Conservation (phyloP, 768 basidiomycete species). For the Hebeloma cylindrosporum region DNA sequence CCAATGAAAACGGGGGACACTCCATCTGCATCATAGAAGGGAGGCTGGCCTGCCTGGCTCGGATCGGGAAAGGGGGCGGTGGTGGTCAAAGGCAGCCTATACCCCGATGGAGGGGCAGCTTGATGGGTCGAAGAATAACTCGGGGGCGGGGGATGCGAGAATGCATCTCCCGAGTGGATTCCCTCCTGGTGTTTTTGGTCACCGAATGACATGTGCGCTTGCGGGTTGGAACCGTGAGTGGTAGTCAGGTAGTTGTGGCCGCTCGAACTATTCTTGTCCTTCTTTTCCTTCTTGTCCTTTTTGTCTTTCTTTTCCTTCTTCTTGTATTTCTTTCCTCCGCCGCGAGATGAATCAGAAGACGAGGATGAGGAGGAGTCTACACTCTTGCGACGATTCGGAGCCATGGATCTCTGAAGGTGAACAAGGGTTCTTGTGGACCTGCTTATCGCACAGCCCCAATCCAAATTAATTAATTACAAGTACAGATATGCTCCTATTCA, state of each 20-base stretch:
- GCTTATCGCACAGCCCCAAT: no score
- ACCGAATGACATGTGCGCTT: no score
- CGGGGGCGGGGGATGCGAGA: constrained; percentile 15
- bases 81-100: constrained; percentile 55
- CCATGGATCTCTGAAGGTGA: no score
- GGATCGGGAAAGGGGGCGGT: constrained; percentile 43
- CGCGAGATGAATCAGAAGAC: constrained; percentile 22
- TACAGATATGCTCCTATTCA: no score
- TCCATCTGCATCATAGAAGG: constrained; percentile 58
- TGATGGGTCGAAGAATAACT: constrained; percentile 11
- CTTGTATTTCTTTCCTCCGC: constrained; percentile 28
- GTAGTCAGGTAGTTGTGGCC: no score
- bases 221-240: no score
- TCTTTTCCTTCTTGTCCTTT: constrained; percentile 22
- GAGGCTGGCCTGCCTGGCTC: constrained; percentile 46
- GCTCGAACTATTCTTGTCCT: constrained; percentile 24
- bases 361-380: constrained; percentile 27
- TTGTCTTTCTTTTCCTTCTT: constrained; percentile 27
- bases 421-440: no score
- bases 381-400: constrained; percentile 32
- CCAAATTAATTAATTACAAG: no score
- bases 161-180: background rate
- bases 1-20: constrained; percentile 66
- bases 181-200: no score
- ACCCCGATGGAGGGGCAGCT: constrained; percentile 60